Evolutionary conservation across 208 protist genomes (phyloP).

Genomic region (Giardia duodenalis): DNA sequence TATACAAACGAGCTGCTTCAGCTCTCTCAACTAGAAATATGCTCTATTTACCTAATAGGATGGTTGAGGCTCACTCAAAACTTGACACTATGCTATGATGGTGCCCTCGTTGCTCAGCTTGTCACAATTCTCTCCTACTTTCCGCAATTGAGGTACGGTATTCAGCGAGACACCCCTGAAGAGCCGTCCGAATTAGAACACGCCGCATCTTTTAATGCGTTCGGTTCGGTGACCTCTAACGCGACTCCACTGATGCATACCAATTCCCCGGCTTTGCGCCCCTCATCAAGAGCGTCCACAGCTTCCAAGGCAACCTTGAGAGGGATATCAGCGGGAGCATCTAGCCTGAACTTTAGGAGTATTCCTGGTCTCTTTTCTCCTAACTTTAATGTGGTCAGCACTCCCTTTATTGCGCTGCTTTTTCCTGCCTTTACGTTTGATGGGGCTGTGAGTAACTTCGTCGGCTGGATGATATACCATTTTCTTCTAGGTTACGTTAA

Average conservation of each 20-base stretch:
- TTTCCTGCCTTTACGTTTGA: neutral
- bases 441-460: neutral
- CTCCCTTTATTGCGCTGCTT: neutral
- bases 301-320: no score
- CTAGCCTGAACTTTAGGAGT: neutral
- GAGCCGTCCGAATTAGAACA: neutral
- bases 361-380: neutral
- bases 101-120: neutral
- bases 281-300: no score
- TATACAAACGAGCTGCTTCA: neutral
- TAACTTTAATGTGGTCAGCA: neutral
- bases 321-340: no score
- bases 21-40: neutral
- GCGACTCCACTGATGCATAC: neutral
- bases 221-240: neutral
- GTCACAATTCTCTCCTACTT: neutral
- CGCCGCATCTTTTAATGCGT: neutral
- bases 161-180: neutral
- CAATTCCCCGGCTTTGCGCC: no score
- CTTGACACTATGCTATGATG: neutral
- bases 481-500: neutral
- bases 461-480: neutral
- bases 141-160: neutral
- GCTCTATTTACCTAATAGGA: neutral
- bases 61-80: neutral